phyloP scores from a whole-genome alignment of 2,329 filamentous ascomycete species.

The Fusarium sp. region DNA sequence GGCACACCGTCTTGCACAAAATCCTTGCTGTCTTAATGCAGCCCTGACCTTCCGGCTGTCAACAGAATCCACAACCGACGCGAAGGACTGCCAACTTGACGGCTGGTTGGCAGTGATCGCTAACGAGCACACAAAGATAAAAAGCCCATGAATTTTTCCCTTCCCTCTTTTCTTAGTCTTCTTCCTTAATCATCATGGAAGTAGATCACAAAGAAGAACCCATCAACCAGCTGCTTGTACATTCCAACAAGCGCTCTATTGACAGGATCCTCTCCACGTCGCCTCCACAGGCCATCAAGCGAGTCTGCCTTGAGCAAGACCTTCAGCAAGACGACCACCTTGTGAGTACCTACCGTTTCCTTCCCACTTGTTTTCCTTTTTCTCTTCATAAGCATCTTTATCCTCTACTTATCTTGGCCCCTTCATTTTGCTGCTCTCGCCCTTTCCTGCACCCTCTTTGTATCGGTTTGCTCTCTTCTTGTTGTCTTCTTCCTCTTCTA shows the following conservation, averaged over 20 bases:
- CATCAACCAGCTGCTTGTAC: neutral
- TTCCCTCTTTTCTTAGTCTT: neutral
- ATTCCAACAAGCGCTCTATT: conserved; percentile 4
- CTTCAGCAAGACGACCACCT: neutral
- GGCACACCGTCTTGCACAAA: neutral
- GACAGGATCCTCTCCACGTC: neutral
- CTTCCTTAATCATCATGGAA: conserved; percentile 1
- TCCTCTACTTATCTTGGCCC: neutral
- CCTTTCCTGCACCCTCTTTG: neutral
- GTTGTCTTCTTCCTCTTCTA: neutral
- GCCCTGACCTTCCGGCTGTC: neutral
- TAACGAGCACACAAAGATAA: neutral
- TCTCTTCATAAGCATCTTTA: neutral
- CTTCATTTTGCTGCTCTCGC: neutral
- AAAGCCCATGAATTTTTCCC: neutral
- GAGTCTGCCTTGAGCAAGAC: neutral
- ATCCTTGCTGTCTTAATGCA: too few species aligned
- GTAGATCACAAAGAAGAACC: neutral
- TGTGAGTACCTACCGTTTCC: neutral
- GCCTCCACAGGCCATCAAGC: neutral
- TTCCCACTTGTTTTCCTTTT: too few species aligned
- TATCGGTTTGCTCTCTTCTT: neutral
- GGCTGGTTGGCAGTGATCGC: neutral
- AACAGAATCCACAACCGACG: neutral
- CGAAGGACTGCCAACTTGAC: neutral